Percentiles rank a stretch among this genome's conserved stretches.
These are phyloP conservation scores for Cadophora malorum DNA, from an alignment of 2,329 filamentous ascomycete species.

Conservation along the genomic window DNA sequence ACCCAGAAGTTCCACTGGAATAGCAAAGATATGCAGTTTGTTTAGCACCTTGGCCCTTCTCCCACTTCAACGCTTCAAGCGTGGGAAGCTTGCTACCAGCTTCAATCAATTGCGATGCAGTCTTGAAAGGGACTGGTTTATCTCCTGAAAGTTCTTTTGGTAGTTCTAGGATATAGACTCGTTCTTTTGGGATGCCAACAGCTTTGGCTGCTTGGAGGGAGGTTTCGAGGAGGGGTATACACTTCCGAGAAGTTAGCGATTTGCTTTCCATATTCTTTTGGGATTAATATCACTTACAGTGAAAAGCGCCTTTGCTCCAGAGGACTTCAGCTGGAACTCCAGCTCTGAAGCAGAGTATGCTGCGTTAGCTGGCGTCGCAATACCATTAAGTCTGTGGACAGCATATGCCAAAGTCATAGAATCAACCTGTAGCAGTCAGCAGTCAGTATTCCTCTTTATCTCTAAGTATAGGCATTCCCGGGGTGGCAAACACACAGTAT, in stretches of 20 bases:
- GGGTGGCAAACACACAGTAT: conserved; percentile 63
- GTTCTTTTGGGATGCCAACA: conserved; percentile 72
- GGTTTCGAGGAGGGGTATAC: conserved; percentile 67
- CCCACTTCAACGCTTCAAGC: conserved; percentile 64
- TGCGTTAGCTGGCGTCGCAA: conserved; percentile 83
- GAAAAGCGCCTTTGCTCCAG: conserved; percentile 73
- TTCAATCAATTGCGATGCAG: conserved; percentile 75
- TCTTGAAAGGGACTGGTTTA: conserved; percentile 61
- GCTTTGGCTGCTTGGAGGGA: conserved; percentile 71
- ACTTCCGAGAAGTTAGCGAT: conserved; percentile 47
- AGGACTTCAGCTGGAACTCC: conserved; percentile 81
- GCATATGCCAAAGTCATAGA: conserved; percentile 76
- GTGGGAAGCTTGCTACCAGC: conserved; percentile 62
- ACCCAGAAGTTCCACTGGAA: conserved; percentile 46
- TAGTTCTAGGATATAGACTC: conserved; percentile 75
- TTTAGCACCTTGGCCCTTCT: conserved; percentile 67
- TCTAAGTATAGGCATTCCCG: neutral
- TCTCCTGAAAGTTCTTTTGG: conserved; percentile 60
- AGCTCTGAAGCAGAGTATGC: conserved; percentile 84
- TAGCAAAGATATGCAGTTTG: conserved; percentile 85
- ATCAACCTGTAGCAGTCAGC: conserved; percentile 64
- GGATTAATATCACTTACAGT: conserved; percentile 68
- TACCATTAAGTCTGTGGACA: conserved; percentile 75
- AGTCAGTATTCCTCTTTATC: neutral
- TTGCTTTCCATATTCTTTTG: neutral